A percentile compares a stretch with the other conserved stretches of the same genome.
Evolutionary conservation across 208 protist genomes (phyloP).

Genomic region (Lotmaria passim): DNA sequence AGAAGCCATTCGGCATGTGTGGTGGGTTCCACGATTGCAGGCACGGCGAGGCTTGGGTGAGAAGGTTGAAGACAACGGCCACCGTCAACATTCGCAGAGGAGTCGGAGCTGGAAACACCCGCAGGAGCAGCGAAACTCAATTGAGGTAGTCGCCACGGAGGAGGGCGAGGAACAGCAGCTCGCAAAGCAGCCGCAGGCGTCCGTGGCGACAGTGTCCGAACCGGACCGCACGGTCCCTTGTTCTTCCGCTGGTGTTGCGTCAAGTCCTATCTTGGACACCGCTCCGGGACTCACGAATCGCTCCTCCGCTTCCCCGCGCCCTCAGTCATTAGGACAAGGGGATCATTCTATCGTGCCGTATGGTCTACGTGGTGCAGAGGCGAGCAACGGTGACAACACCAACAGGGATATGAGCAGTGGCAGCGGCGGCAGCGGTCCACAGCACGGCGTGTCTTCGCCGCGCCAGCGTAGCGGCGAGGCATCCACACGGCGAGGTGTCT

Average conservation of each 20-base stretch:
- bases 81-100: no score
- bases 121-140: no score
- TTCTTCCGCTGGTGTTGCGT: neutral
- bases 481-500: neutral
- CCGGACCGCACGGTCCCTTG: no score
- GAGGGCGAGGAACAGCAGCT: neutral
- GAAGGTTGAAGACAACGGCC: no score
- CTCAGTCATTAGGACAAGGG: neutral
- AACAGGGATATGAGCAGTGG: neutral
- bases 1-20: constrained; percentile 31
- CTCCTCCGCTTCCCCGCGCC: neutral
- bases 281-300: neutral
- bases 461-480: neutral
- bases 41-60: no score
- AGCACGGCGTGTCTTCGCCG: no score
- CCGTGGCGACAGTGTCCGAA: neutral
- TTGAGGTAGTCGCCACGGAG: neutral
- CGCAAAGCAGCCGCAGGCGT: neutral
- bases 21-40: neutral
- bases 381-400: no score
- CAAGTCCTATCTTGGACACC: neutral
- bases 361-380: no score
- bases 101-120: no score
- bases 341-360: no score
- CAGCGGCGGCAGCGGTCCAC: neutral